Evolutionary conservation across 208 protist genomes (phyloP).

Genomic region (Trypanosomatidae sp.): DNA sequence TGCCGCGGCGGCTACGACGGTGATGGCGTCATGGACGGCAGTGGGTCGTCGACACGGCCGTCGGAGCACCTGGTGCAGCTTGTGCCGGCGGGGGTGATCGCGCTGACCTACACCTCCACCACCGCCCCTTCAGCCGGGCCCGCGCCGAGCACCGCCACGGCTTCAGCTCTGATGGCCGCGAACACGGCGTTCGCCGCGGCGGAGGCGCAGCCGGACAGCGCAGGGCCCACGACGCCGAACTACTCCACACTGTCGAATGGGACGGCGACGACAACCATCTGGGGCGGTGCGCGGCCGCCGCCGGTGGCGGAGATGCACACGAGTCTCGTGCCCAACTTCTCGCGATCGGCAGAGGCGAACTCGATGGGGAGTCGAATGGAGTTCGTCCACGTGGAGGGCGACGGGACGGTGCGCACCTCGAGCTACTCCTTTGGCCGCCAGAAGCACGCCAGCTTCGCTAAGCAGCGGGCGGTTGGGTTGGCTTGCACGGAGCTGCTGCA

Average conservation of each 20-base stretch:
- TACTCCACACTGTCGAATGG: conserved; percentile 1
- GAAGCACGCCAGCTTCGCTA: conserved; percentile 55
- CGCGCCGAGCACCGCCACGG: not conserved
- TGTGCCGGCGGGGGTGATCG: conserved; percentile 46
- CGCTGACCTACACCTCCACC: conserved; percentile 39
- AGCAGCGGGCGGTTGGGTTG: conserved; percentile 50
- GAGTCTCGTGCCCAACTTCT: conserved; percentile 54
- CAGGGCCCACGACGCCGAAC: conserved; percentile 2
- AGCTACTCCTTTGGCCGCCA: conserved; percentile 68
- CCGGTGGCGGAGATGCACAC: conserved; percentile 32
- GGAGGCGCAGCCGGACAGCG: not conserved
- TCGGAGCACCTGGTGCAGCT: conserved; percentile 32
- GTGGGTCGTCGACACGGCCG: not conserved
- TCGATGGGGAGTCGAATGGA: conserved; percentile 62
- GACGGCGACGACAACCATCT: conserved; percentile 5
- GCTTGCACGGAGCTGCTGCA: conserved; percentile 41
- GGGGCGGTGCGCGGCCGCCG: conserved; percentile 20
- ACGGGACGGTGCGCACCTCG: conserved; percentile 70
- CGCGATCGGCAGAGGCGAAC: conserved; percentile 28
- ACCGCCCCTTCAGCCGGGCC: no score
- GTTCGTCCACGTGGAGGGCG: conserved; percentile 67
- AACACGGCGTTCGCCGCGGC: not conserved
- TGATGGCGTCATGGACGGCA: no score
- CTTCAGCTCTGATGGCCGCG: conserved; percentile 5
- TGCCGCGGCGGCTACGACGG: conserved; percentile 22